Conservation (phyloP, 2,329 filamentous ascomycete genomes). For the Periconia sp. region DNA sequence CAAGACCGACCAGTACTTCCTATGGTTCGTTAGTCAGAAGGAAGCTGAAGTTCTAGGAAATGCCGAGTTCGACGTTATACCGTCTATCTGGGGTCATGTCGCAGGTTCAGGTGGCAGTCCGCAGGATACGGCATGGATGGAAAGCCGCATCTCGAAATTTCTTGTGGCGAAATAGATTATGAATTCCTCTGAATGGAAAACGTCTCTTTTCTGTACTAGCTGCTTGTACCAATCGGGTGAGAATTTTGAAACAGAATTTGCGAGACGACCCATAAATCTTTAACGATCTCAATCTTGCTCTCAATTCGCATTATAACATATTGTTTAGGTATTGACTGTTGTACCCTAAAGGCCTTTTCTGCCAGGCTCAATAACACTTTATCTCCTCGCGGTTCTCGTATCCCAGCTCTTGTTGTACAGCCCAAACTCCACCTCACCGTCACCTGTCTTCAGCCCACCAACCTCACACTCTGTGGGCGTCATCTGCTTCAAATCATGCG, state of each 20-base stretch:
- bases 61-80: conserved; percentile 39
- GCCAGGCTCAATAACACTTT: too few species aligned
- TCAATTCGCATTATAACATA: too few species aligned
- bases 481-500: conserved; percentile 15
- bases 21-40: conserved; percentile 45
- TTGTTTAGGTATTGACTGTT: too few species aligned
- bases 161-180: too few species aligned
- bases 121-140: conserved; percentile 36
- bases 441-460: conserved; percentile 19
- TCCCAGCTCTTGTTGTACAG: conserved; percentile 26
- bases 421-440: conserved; percentile 25
- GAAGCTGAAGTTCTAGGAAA: conserved; percentile 43
- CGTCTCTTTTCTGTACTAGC: too few species aligned
- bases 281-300: too few species aligned
- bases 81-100: conserved; percentile 51
- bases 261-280: too few species aligned
- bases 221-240: too few species aligned
- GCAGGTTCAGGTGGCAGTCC: conserved; percentile 46
- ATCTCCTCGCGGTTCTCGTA: too few species aligned
- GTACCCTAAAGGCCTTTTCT: too few species aligned
- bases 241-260: too few species aligned
- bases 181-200: too few species aligned
- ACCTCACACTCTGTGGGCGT: conserved; percentile 17
- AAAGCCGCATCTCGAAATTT: conserved; percentile 14
- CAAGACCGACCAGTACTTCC: conserved; percentile 50